Evolutionary conservation across 345 rosid species (phyloP).

Genomic region (Garcia nutans): DNA sequence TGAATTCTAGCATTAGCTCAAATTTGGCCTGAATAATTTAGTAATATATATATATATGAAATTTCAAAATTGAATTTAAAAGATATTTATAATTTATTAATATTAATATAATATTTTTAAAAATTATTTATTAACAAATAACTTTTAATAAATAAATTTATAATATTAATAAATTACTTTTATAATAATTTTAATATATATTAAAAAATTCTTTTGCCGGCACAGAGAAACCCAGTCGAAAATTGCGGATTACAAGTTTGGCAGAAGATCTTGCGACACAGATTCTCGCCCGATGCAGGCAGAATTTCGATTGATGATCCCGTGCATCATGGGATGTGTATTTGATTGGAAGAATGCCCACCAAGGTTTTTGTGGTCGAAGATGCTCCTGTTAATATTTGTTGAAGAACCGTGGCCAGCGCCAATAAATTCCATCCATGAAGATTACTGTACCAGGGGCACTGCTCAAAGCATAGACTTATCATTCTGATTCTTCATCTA

Average conservation of each 20-base stretch:
- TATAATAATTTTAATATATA: too few species aligned
- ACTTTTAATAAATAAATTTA: too few species aligned
- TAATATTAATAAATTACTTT: too few species aligned
- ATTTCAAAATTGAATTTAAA: too few species aligned
- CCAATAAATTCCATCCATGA: conserved; percentile 38
- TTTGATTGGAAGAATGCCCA: conserved; percentile 76
- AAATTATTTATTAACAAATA: too few species aligned
- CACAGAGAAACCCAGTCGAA: conserved; percentile 94
- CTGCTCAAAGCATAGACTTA: conserved; percentile 83
- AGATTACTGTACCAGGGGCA: conserved; percentile 64
- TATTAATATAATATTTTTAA: too few species aligned
- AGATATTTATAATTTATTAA: too few species aligned
- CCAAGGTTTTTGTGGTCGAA: conserved; percentile 88
- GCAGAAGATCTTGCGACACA: conserved; percentile 96
- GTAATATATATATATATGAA: too few species aligned
- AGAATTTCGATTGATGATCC: conserved; percentile 76
- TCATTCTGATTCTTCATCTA: conserved; percentile 70
- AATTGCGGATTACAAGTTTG: conserved; percentile 92
- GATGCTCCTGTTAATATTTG: conserved; percentile 76
- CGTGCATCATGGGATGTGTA: conserved; percentile 97
- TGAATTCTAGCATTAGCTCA: too few species aligned
- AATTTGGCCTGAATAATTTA: too few species aligned
- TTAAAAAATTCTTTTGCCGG: too few species aligned
- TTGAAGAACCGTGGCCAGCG: conserved; percentile 48
- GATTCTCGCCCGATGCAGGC: conserved; percentile 87